Conservation (phyloP, 257 asterid genomes). For the Capsicum rhomboideum region DNA sequence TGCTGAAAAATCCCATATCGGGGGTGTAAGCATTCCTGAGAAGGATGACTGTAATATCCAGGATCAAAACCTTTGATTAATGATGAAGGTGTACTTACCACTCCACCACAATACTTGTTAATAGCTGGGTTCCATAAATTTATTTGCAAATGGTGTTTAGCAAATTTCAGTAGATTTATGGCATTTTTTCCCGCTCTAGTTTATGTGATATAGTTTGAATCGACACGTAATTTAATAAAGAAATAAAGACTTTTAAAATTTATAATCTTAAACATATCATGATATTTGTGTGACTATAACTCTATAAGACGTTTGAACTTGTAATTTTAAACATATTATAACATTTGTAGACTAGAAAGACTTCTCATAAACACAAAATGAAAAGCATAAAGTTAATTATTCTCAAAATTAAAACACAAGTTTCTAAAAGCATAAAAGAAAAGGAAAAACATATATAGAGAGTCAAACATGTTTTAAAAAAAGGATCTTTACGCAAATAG, state of each 20-base stretch:
- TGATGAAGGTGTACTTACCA: too few relatives aligned
- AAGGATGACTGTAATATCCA: too few relatives aligned
- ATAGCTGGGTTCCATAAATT: too few relatives aligned
- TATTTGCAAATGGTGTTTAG: neutral
- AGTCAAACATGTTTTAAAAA: neutral
- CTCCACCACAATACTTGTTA: too few relatives aligned
- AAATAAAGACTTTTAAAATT: neutral
- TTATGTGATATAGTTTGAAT: neutral
- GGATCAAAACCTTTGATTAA: too few relatives aligned
- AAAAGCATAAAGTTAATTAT: neutral
- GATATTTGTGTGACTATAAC: neutral
- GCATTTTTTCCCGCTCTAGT: accelerated
- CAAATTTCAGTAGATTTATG: neutral
- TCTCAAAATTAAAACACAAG: neutral
- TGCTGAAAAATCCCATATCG: too few relatives aligned
- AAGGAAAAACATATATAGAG: neutral
- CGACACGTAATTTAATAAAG: neutral
- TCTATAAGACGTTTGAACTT: neutral
- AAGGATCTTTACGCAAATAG: neutral
- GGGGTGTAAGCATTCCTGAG: too few relatives aligned
- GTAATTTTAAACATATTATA: neutral
- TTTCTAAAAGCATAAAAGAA: neutral
- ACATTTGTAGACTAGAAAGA: neutral
- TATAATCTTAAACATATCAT: neutral
- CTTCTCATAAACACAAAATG: neutral